These are phyloP conservation scores for Hypoxylon sp. DNA, from an alignment of 2,329 filamentous ascomycete genomes.

Conservation along the genomic window DNA sequence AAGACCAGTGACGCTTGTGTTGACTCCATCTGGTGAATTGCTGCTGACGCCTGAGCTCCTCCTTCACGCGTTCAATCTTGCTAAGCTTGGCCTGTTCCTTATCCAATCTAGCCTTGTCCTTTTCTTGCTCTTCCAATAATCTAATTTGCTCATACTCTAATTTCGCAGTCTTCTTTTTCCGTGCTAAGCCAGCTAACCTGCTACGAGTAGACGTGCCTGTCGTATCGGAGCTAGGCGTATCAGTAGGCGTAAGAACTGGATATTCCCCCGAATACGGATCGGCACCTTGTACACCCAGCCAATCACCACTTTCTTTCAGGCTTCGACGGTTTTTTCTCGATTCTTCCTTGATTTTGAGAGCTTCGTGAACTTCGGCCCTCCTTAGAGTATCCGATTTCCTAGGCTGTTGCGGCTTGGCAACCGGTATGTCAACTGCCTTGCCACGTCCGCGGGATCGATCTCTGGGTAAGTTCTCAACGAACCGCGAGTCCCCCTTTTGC, in stretches of 20 bases:
- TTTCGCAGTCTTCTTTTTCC: conserved; percentile 52
- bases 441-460: conserved; percentile 18
- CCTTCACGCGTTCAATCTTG: conserved; percentile 58
- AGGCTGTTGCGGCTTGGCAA: conserved; percentile 15
- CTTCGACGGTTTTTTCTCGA: conserved; percentile 56
- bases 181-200: conserved; percentile 50
- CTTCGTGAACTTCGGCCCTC: conserved; percentile 36
- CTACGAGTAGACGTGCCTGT: conserved; percentile 48
- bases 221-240: conserved; percentile 58
- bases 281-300: conserved; percentile 68
- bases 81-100: conserved; percentile 57
- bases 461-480: conserved; percentile 32
- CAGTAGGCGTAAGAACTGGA: conserved; percentile 62
- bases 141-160: conserved; percentile 53
- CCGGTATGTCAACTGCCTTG: conserved; percentile 2
- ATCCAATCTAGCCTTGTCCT: conserved; percentile 55
- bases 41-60: conserved; percentile 51
- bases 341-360: conserved; percentile 48
- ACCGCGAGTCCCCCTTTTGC: conserved; percentile 32
- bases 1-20: conserved; percentile 63
- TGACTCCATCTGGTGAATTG: conserved; percentile 58
- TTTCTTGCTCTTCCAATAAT: conserved; percentile 55
- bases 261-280: conserved; percentile 68
- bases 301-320: conserved; percentile 68
- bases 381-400: conserved; percentile 30